phyloP scores from a whole-genome alignment of 768 basidiomycete species.

The Hirschioporus abietinus region DNA sequence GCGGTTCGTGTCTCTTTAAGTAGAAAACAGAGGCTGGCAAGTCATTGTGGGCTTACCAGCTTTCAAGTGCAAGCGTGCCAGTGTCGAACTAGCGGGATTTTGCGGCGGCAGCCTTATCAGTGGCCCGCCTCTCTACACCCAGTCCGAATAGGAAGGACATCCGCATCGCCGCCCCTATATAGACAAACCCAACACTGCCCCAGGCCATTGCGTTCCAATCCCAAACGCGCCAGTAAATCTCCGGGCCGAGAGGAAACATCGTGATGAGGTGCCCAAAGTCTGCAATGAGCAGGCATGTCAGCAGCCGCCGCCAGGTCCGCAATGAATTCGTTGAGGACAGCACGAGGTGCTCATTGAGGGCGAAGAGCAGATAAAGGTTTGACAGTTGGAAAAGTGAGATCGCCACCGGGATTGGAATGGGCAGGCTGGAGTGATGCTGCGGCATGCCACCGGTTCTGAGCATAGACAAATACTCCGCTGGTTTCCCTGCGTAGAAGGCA shows the following conservation, averaged over 20 bases:
- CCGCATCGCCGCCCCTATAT: slow-evolving; percentile 39
- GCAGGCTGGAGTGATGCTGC: background rate
- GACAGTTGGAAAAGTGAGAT: slow-evolving; percentile 43
- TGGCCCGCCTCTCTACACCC: slow-evolving; percentile 19
- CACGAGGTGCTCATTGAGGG: slow-evolving; percentile 45
- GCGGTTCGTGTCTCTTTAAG: no score
- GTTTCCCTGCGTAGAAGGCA: slow-evolving; percentile 42
- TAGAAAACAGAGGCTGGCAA: no score
- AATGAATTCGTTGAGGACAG: slow-evolving; percentile 37
- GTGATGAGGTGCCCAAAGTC: slow-evolving; percentile 45
- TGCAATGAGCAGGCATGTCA: slow-evolving; percentile 40
- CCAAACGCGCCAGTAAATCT: slow-evolving; percentile 39
- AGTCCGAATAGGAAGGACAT: slow-evolving; percentile 35
- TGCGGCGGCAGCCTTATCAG: background rate
- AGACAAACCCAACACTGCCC: slow-evolving; percentile 52
- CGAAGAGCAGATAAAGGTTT: slow-evolving; percentile 47
- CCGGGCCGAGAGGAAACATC: slow-evolving; percentile 37
- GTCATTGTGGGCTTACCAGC: no score
- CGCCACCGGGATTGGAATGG: slow-evolving; percentile 25
- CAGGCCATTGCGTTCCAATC: slow-evolving; percentile 50
- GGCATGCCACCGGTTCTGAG: slow-evolving; percentile 18
- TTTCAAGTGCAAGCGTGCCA: no score
- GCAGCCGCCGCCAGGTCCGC: slow-evolving; percentile 37
- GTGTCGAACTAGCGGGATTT: background rate
- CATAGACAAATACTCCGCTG: slow-evolving; percentile 32